Percentiles rank a stretch among this genome's conserved stretches.
These are phyloP conservation scores for Sphaerulina vaccinii DNA, from an alignment of 2,329 filamentous ascomycete species.

Conservation along the genomic window DNA sequence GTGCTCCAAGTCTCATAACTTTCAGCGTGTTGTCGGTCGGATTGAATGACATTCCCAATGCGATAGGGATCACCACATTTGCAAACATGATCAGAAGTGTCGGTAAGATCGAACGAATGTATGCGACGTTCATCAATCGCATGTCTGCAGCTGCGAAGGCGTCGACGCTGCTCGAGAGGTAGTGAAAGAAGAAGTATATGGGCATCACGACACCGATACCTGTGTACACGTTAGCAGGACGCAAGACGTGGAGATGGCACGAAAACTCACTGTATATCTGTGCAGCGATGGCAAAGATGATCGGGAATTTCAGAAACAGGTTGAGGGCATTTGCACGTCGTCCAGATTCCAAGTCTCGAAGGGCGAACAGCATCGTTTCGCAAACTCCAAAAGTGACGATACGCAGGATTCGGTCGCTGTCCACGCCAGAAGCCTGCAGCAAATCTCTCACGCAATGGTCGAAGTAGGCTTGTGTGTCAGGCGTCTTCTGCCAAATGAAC, in stretches of 20 bases:
- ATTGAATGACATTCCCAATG: not conserved
- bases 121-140: slow-evolving; percentile 33
- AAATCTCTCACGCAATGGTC: not conserved
- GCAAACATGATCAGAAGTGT: not conserved
- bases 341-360: slow-evolving; percentile 1
- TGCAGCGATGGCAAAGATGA: slow-evolving; percentile 30
- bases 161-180: slow-evolving; percentile 36
- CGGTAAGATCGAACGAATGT: slow-evolving; percentile 35
- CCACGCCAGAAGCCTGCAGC: not conserved
- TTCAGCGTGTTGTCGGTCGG: slow-evolving; percentile 1
- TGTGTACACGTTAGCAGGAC: not conserved
- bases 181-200: slow-evolving; percentile 42
- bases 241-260: too few relatives aligned
- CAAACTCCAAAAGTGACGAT: not conserved
- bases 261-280: slow-evolving; percentile 30
- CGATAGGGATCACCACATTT: not conserved
- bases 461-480: not conserved
- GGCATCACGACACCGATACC: slow-evolving; percentile 36
- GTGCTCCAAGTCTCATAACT: slow-evolving; percentile 14
- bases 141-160: slow-evolving; percentile 38
- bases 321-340: slow-evolving; percentile 1
- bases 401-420: not conserved
- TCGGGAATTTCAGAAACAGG: slow-evolving; percentile 4
- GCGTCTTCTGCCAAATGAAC: not conserved
- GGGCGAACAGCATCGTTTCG: not conserved